phyloP scores from a whole-genome alignment of 768 basidiomycete genomes.

The Boletus sensibilis region DNA sequence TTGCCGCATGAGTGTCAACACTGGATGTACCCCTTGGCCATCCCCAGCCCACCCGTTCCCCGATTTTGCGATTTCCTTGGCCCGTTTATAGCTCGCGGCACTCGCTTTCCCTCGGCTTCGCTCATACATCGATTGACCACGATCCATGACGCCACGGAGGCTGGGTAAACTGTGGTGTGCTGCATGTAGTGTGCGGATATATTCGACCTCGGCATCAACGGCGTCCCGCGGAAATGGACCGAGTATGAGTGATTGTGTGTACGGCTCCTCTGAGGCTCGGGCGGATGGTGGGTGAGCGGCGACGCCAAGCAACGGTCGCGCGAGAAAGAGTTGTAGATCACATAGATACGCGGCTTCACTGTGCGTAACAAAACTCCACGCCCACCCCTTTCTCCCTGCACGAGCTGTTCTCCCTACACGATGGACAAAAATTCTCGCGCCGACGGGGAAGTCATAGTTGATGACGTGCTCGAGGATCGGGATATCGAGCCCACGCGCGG shows the following conservation, averaged over 20 bases:
- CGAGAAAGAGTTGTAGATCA: constrained; percentile 91
- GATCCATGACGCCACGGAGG: constrained; percentile 78
- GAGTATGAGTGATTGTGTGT: constrained; percentile 71
- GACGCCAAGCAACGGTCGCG: constrained; percentile 64
- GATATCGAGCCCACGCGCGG: constrained; percentile 97
- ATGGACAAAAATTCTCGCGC: constrained; percentile 91
- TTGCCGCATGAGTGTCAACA: constrained; percentile 44
- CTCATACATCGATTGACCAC: constrained; percentile 93
- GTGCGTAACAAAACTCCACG: constrained; percentile 90
- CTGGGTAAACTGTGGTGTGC: constrained; percentile 61
- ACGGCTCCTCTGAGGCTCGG: constrained; percentile 55
- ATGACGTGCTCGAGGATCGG: constrained; percentile 94
- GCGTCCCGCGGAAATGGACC: constrained; percentile 79
- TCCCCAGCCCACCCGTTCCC: constrained; percentile 69
- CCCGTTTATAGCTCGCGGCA: constrained; percentile 78
- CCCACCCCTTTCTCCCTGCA: constrained; percentile 93
- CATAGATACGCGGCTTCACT: constrained; percentile 85
- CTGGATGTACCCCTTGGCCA: constrained; percentile 66
- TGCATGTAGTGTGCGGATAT: constrained; percentile 63
- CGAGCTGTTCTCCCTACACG: constrained; percentile 96
- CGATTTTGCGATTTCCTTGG: constrained; percentile 79
- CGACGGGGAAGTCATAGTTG: constrained; percentile 97
- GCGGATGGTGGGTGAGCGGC: constrained; percentile 28
- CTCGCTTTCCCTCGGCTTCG: constrained; percentile 90
- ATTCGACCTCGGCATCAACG: constrained; percentile 84